These are phyloP conservation scores for Eucalyptus dawsonii DNA, from an alignment of 345 rosid genomes.

Conservation along the genomic window DNA sequence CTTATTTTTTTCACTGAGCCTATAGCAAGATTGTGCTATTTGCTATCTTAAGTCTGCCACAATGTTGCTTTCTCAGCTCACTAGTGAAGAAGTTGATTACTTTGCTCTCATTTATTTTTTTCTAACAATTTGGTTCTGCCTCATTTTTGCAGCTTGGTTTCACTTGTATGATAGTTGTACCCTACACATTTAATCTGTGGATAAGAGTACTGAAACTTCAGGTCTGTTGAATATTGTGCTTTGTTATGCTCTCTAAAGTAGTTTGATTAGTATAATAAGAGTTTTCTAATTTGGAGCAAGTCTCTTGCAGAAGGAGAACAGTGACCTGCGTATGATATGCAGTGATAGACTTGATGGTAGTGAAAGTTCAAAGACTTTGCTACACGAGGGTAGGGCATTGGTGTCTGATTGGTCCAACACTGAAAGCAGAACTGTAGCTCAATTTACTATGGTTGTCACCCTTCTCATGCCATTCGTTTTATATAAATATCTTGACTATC, in stretches of 20 bases:
- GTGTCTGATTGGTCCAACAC: conserved; percentile 14
- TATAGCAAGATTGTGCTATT: neutral
- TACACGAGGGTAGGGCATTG: conserved; percentile 6
- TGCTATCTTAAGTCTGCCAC: neutral
- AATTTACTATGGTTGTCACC: conserved; percentile 40
- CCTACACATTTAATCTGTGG: conserved; percentile 35
- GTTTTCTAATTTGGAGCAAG: neutral
- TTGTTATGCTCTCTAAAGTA: neutral
- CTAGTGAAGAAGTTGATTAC: neutral
- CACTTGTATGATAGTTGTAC: conserved; percentile 32
- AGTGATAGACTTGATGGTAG: conserved; percentile 11
- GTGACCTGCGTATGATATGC: conserved; percentile 30
- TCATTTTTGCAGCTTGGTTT: conserved; percentile 45
- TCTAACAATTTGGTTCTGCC: neutral
- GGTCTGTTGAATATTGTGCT: conserved; percentile 9
- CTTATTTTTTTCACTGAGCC: neutral
- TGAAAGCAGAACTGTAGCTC: conserved; percentile 50
- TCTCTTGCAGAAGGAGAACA: conserved; percentile 58
- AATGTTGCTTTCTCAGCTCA: neutral
- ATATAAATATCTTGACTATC: conserved; percentile 62
- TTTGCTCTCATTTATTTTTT: neutral
- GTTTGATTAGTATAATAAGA: neutral
- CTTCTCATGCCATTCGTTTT: conserved; percentile 48
- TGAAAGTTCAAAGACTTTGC: conserved; percentile 13
- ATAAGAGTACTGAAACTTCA: conserved; percentile 39